Conservation (phyloP, 1,284 basidiomycete genomes). For the Paramarasmius palmivorus region DNA sequence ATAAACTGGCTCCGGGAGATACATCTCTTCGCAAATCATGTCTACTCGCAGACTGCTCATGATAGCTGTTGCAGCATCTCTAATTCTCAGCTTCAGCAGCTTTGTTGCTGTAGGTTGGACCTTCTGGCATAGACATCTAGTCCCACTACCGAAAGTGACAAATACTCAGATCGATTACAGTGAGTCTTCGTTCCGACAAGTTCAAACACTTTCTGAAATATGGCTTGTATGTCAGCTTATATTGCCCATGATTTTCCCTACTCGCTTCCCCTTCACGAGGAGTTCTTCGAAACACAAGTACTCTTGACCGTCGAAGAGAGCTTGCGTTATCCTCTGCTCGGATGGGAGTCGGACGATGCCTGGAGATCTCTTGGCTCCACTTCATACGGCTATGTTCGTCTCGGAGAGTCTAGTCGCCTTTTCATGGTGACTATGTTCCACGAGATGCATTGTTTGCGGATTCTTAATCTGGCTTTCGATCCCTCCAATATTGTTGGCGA, state of each 20-base stretch:
- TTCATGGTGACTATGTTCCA: constrained; percentile 33
- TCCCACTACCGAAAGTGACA: background rate
- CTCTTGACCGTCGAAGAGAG: constrained; percentile 21
- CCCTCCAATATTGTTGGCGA: constrained; percentile 16
- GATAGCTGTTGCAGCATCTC: too few relatives aligned
- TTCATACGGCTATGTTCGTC: constrained; percentile 20
- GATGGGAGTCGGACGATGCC: constrained; percentile 15
- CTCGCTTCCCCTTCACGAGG: constrained; percentile 1
- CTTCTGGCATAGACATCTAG: too few relatives aligned
- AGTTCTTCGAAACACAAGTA: constrained; percentile 5
- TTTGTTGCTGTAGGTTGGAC: too few relatives aligned
- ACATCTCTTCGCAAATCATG: too few relatives aligned
- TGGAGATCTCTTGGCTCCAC: constrained; percentile 18
- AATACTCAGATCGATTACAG: background rate
- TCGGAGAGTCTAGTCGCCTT: constrained; percentile 24
- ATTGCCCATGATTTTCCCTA: constrained; percentile 12
- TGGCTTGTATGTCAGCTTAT: too few relatives aligned
- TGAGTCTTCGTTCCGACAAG: background rate
- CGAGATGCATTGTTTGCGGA: constrained; percentile 30
- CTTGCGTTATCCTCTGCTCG: constrained; percentile 15
- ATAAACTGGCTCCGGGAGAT: too few relatives aligned
- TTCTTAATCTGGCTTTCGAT: constrained; percentile 24
- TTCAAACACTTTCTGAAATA: background rate
- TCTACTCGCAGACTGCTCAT: too few relatives aligned
- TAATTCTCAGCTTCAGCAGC: too few relatives aligned